Base-by-base conservation (phyloP, 257 asterid species). In the Plectranthus barbatus region DNA sequence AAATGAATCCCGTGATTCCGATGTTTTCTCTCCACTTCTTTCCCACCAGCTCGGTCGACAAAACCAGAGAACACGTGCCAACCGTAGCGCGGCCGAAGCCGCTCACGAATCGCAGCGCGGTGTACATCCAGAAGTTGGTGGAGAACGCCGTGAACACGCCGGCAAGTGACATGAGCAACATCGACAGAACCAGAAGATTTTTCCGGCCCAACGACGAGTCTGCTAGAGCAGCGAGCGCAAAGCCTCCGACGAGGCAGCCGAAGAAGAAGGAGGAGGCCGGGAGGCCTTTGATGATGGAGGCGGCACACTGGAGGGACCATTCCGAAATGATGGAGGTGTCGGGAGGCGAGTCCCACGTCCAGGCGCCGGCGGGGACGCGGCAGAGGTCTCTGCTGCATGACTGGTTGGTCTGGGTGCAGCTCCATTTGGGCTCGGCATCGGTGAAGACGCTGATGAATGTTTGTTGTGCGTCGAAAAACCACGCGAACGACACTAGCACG, bases 391-490 rank as follows among this genome's bases (percentile, higher is more conserved):
- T 48, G 26, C 26, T 18, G 34, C 80, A 74, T 1, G 67, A 9
- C 2, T 15, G 33, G 1, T 57, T 39, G 1, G 9, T 17, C 2
- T 7, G 0, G 14, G 1, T 61, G 26, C 85, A 86, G 36, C 76
- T 78, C 89, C 87, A 81, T 7, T 69, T 58, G 10, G 94, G 94
- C 6, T 68, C 72, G 4, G 81, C 84, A 9, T 87, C 94, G 0
- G 96, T 79, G 41, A 87, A 85, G 29, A 83, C 72, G 18, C 77
- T 74, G 62, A 88, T 78, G 81, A 88, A 88, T 13, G 80, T 62
- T 42, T 78, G 91, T 47, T 88, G 96, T 0, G 94, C 94, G 21
- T 88, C 96, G 70, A 88, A 85, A 52, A 78, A 52, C 89, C 94
- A 88, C 0, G 94, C 81, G 1, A 87, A 44, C 0, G 94, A 85